Evolutionary conservation across 768 basidiomycete species (phyloP).

Genomic region (Mycena rosella): DNA sequence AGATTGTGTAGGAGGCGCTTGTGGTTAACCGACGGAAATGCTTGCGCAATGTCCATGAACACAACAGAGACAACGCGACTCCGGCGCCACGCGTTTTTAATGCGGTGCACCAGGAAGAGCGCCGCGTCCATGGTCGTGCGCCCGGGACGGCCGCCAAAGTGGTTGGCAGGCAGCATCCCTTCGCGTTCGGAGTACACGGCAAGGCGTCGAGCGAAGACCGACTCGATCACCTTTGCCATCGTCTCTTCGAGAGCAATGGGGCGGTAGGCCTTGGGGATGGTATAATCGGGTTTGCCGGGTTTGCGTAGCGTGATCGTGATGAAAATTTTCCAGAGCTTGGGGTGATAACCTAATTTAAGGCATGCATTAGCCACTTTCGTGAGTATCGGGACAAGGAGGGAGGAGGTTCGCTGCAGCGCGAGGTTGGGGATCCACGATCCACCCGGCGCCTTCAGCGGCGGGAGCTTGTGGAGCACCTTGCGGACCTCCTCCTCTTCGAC

Average conservation of each 20-base stretch:
- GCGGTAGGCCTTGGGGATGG: not conserved
- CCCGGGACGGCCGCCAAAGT: too few species aligned
- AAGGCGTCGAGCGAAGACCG: conserved; percentile 20
- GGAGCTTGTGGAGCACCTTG: not conserved
- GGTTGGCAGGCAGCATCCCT: too few species aligned
- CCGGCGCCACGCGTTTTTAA: too few species aligned
- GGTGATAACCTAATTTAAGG: conserved; percentile 38
- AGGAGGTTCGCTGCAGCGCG: conserved; percentile 38
- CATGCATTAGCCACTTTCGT: conserved; percentile 14
- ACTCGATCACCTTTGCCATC: conserved; percentile 28
- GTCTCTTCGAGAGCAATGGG: conserved; percentile 40
- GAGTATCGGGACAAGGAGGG: conserved; percentile 33
- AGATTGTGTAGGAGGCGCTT: too few species aligned
- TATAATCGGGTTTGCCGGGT: not conserved
- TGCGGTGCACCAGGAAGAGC: too few species aligned
- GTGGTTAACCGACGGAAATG: too few species aligned
- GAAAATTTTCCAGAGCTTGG: conserved; percentile 41
- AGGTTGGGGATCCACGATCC: conserved; percentile 43
- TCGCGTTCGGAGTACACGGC: too few species aligned
- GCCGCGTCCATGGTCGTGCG: too few species aligned
- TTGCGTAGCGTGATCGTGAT: conserved; percentile 42
- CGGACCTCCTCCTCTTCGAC: conserved; percentile 1
- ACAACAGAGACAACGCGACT: too few species aligned
- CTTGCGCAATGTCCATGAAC: too few species aligned
- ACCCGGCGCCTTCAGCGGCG: conserved; percentile 41